Evolutionary conservation across 768 basidiomycete genomes (phyloP).

Genomic region (Hericium erinaceus): DNA sequence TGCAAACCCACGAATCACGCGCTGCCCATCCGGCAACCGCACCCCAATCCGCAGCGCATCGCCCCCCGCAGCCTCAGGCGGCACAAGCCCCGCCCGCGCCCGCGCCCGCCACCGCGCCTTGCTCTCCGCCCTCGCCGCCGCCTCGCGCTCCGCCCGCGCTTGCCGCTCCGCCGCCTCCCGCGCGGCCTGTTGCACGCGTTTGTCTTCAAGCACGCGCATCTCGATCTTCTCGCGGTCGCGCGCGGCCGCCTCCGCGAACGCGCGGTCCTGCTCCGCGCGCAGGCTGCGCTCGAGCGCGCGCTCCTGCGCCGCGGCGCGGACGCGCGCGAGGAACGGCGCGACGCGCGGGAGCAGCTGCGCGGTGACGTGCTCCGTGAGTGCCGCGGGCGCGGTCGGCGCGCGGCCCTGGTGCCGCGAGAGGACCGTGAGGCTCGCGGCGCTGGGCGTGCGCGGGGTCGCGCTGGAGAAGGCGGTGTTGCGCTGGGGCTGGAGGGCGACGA

Average conservation of each 20-base stretch:
- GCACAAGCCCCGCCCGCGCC: slow-evolving; percentile 40
- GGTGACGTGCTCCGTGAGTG: slow-evolving; percentile 58
- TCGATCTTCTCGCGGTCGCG: slow-evolving; percentile 44
- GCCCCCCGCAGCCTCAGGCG: slow-evolving; percentile 25
- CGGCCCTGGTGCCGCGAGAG: slow-evolving; percentile 80
- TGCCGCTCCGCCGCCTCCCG: slow-evolving; percentile 17
- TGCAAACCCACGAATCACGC: slow-evolving; percentile 51
- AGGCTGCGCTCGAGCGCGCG: slow-evolving; percentile 41
- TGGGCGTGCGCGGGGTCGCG: slow-evolving; percentile 23
- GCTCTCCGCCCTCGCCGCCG: slow-evolving; percentile 20
- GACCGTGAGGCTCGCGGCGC: slow-evolving; percentile 45
- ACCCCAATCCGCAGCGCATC: slow-evolving; percentile 43
- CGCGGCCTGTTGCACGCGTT: slow-evolving; percentile 28
- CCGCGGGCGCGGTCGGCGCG: slow-evolving; percentile 52
- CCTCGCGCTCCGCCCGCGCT: slow-evolving; percentile 14
- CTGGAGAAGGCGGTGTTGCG: slow-evolving; percentile 30
- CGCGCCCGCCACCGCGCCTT: slow-evolving; percentile 45
- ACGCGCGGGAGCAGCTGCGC: slow-evolving; percentile 76
- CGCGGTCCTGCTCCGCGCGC: slow-evolving; percentile 75
- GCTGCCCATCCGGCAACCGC: slow-evolving; percentile 40
- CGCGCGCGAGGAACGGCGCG: slow-evolving; percentile 58
- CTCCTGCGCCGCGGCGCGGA: slow-evolving; percentile 43
- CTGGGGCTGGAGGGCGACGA: slow-evolving; percentile 78
- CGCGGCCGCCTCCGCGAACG: slow-evolving; percentile 55
- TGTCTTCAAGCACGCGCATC: slow-evolving; percentile 21